These are phyloP conservation scores for Neofusicoccum laricinum DNA, from an alignment of 2,329 filamentous ascomycete species.

Conservation along the genomic window DNA sequence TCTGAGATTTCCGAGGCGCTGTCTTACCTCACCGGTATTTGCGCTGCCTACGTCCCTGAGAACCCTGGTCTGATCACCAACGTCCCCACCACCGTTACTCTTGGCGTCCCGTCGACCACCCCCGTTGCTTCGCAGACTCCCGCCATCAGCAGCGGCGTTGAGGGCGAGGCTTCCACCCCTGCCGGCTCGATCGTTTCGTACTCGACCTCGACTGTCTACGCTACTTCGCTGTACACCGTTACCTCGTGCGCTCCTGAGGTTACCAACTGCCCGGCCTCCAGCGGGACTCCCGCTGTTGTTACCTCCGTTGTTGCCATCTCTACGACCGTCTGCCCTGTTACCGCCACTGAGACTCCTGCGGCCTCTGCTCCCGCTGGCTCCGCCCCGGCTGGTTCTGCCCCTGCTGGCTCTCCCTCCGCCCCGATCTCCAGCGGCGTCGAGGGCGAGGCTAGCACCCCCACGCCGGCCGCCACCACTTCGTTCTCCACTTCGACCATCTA, in stretches of 20 bases:
- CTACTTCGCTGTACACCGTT: constrained; percentile 6
- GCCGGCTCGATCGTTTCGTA: constrained; percentile 6
- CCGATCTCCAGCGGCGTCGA: not conserved
- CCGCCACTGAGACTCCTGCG: constrained; percentile 4
- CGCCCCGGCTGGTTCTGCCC: not conserved
- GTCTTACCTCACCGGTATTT: constrained; percentile 87
- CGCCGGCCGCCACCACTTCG: constrained; percentile 17
- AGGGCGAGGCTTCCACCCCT: constrained; percentile 2
- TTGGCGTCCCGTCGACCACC: constrained; percentile 46
- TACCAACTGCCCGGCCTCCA: constrained; percentile 22
- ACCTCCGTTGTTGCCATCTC: constrained; percentile 3
- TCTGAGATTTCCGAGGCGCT: constrained; percentile 68
- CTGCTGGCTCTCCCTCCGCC: not conserved
- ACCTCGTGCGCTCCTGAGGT: constrained; percentile 9
- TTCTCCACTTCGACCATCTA: constrained; percentile 39
- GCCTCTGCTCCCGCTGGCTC: constrained; percentile 17
- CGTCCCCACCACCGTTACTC: constrained; percentile 59
- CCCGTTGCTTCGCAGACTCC: constrained; percentile 37
- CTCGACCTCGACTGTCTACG: constrained; percentile 13
- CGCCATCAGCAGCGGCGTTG: not conserved
- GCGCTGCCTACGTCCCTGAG: constrained; percentile 66
- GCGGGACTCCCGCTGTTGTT: constrained; percentile 14
- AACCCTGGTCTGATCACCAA: constrained; percentile 86
- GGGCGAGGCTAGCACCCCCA: not conserved
- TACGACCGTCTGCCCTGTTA: constrained; percentile 9